Percentiles rank a stretch among this genome's conserved stretches.
Conservation (phyloP, 495 filamentous ascomycete species). For the Tuber umbilicatum region DNA sequence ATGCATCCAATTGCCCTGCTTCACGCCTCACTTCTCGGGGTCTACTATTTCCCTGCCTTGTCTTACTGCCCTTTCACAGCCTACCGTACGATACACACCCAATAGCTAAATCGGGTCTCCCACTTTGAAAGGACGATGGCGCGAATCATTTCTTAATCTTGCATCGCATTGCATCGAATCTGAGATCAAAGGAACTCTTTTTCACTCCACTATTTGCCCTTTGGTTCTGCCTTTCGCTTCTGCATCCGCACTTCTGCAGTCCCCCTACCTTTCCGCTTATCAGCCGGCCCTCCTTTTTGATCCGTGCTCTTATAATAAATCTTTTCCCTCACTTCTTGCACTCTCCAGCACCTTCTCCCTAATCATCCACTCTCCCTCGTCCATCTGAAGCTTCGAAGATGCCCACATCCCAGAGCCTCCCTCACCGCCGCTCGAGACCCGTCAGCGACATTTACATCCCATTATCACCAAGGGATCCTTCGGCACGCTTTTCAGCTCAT, state of each 20-base stretch:
- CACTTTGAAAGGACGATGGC: slow-evolving; percentile 5
- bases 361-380: slow-evolving; percentile 15
- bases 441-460: slow-evolving; percentile 5
- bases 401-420: slow-evolving; percentile 5
- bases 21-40: background rate
- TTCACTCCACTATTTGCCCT: background rate
- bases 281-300: slow-evolving; percentile 23
- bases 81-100: background rate
- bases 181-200: slow-evolving; percentile 16
- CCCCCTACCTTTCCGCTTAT: slow-evolving; percentile 13
- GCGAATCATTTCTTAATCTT: slow-evolving; percentile 5
- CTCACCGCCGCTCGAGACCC: slow-evolving; percentile 14
- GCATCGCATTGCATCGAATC: slow-evolving; percentile 33
- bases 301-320: slow-evolving; percentile 34
- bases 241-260: background rate
- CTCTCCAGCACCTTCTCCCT: slow-evolving; percentile 20
- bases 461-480: slow-evolving; percentile 15
- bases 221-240: slow-evolving; percentile 2
- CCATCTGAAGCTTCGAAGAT: slow-evolving; percentile 8
- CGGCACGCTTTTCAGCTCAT: slow-evolving; percentile 28
- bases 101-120: background rate
- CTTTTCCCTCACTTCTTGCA: slow-evolving; percentile 32
- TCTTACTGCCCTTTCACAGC: background rate
- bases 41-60: background rate
- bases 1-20: background rate